Evolutionary conservation across 2,329 filamentous ascomycete genomes (phyloP), one percentile per base, ranked within the genome.

Genomic region (Fusarium torulosum): DNA sequence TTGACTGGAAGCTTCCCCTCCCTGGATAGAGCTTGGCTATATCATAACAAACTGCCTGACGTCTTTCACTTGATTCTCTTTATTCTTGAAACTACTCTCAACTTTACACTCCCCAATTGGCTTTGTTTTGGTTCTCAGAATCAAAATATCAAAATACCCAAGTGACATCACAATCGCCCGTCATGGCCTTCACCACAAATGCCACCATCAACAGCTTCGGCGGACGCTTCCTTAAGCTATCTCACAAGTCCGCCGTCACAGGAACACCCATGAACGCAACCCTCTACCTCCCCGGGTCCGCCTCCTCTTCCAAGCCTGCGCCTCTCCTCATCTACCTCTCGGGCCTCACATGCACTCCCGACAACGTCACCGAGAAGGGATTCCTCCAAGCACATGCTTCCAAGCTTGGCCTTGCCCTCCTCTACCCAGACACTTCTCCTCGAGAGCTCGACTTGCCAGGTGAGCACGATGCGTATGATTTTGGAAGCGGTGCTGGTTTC

Each of bases 351-450:
- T 99, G 96, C 85, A 95, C 94, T 2, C 94, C 93, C 35, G 94
- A 98, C 75, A 94, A 94, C 80, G 89, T 88, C 76, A 84, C 90
- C 31, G 88, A 94, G 75, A 91, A 91, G 77, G 96, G 94, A 53
- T 98, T 97, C 85, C 92, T 99, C 80, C 94, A 97, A 77, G 88
- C 91, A 73, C 87, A 88, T 66, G 96, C 96, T 46, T 86, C 90
- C 58, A 84, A 90, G 73, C 90, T 90, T 77, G 92, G 92, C 75
- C 92, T 99, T 77, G 96, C 96, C n/a, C 82, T 99, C 58, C 87
- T 97, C 53, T 98, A 94, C 82, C 96, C 96, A 2, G 96, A 99
- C 82, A 99, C 96, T 21, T 96, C 92, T 58, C 96, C 96, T 58
- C 89, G 95, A 57, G 95, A 95, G 3, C 86, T 96, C 46, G 83